Conservation (phyloP, 2,329 filamentous ascomycete species). For the Parafenestella ontariensis region DNA sequence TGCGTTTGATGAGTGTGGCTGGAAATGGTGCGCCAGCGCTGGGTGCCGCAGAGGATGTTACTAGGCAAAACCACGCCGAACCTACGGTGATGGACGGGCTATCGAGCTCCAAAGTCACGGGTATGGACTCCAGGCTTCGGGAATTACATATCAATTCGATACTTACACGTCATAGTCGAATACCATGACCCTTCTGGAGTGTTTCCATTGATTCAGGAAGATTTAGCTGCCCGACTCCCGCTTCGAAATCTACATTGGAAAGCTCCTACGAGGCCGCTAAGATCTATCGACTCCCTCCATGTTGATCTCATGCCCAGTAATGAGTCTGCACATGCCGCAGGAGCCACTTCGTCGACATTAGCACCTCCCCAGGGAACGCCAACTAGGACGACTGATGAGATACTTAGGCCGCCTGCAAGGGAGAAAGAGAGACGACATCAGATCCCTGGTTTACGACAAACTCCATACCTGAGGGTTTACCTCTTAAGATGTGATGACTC, state of each 20-base stretch:
- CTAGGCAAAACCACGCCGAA: slow-evolving; percentile 36
- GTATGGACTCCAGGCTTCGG: slow-evolving; percentile 37
- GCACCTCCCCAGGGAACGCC: slow-evolving; percentile 28
- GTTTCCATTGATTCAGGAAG: slow-evolving; percentile 80
- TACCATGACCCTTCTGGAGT: slow-evolving; percentile 93
- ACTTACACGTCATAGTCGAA: slow-evolving; percentile 70
- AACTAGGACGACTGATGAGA: slow-evolving; percentile 35
- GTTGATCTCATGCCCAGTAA: slow-evolving; percentile 78
- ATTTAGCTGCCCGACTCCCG: slow-evolving; percentile 79
- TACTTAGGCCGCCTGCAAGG: slow-evolving; percentile 26
- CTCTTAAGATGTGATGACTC: slow-evolving; percentile 94
- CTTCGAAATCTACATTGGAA: slow-evolving; percentile 96
- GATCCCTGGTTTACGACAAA: slow-evolving; percentile 90
- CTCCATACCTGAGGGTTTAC: slow-evolving; percentile 90
- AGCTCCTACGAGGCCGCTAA: slow-evolving; percentile 85
- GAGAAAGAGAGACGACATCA: slow-evolving; percentile 78
- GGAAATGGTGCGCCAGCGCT: slow-evolving; percentile 48
- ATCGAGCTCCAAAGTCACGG: slow-evolving; percentile 60
- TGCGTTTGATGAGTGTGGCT: slow-evolving; percentile 44
- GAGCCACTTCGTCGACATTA: slow-evolving; percentile 34
- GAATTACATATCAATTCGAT: neutral
- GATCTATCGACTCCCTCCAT: slow-evolving; percentile 92
- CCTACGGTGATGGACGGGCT: slow-evolving; percentile 50
- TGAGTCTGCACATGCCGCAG: slow-evolving; percentile 55
- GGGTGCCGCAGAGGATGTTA: slow-evolving; percentile 46